Percentiles rank a stretch among this genome's conserved stretches.
These are phyloP conservation scores for Thelonectria rubi DNA, from an alignment of 2,329 filamentous ascomycete genomes.

Conservation along the genomic window DNA sequence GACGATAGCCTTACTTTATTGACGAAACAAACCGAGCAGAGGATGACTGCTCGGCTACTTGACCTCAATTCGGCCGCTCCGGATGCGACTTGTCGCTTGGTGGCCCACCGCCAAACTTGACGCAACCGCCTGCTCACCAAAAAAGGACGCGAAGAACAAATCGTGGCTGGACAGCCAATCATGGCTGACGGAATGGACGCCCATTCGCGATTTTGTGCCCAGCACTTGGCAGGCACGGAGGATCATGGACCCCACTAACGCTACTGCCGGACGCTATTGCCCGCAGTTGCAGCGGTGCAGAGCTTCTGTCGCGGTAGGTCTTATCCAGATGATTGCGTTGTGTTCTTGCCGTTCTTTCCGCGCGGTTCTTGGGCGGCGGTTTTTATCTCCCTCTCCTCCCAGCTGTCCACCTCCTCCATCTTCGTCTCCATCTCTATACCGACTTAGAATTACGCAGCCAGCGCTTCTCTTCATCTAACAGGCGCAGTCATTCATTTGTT, in stretches of 20 bases:
- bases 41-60: not conserved
- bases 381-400: constrained; percentile 4
- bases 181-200: not conserved
- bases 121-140: not conserved
- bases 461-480: not conserved
- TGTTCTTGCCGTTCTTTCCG: constrained; percentile 4
- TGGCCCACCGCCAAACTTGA: not conserved
- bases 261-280: not conserved
- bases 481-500: constrained; percentile 37
- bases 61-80: not conserved
- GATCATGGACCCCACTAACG: not conserved
- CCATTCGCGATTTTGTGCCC: not conserved
- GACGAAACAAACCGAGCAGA: too few species aligned
- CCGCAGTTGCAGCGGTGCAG: not conserved
- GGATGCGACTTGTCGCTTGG: not conserved
- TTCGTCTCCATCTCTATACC: not conserved
- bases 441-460: not conserved
- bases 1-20: not conserved
- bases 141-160: not conserved
- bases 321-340: constrained; percentile 11
- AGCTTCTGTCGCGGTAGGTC: constrained; percentile 6
- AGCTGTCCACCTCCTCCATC: not conserved
- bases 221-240: not conserved
- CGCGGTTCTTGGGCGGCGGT: not conserved
- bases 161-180: not conserved